Base-by-base conservation (phyloP, 164 flowering plant genomes). In the Saururus chinensis region DNA sequence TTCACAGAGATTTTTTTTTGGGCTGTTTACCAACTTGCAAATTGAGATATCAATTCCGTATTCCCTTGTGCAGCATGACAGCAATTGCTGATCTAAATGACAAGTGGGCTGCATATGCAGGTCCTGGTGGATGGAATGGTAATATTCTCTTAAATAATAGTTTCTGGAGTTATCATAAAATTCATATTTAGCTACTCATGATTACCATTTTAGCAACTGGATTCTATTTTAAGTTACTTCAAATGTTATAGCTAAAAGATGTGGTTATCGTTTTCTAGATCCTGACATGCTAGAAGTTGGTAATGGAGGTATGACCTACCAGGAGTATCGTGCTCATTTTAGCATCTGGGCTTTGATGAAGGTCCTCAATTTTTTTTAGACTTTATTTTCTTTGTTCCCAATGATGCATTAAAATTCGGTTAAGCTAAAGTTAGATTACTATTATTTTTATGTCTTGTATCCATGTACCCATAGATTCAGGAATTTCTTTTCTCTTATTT, bases 111-210 rank as follows among this genome's bases (percentile, higher is more conserved):
- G 72, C 93, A 21, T 95, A 88, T 83, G 99, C 99, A 0, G 97
- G 99, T 58, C 96, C 99, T 56, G 96, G 99, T 68, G 99, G 97
- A 77, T 95, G 97, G 96, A 95, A 95, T 80, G 99, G 99, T 95
- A 82, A 67, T 67, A n/a, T 16, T 10, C 10, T 53, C 11, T 53
- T 1, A 53, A 19, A 23, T 53, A 4, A 11, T 9, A 20, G 22
- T 12, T 45, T 45, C 17, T 13, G 11, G 37, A 45, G 49, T 8
- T 13, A 45, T 45, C 17, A 45, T 45, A 17, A 45, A 12, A 1
- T 17, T 45, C 49, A 45, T 45, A 0, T 45, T 9, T 45, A 3
- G 17, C 14, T 2, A 45, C 14, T 12, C 17, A 45, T 45, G 14
- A 1, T 53, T 53, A 4, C 23, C 19, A 12, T 19, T 19, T n/a